Evolutionary conservation across 2,329 filamentous ascomycete genomes (phyloP).

Genomic region (Colletotrichum ledebouriae): DNA sequence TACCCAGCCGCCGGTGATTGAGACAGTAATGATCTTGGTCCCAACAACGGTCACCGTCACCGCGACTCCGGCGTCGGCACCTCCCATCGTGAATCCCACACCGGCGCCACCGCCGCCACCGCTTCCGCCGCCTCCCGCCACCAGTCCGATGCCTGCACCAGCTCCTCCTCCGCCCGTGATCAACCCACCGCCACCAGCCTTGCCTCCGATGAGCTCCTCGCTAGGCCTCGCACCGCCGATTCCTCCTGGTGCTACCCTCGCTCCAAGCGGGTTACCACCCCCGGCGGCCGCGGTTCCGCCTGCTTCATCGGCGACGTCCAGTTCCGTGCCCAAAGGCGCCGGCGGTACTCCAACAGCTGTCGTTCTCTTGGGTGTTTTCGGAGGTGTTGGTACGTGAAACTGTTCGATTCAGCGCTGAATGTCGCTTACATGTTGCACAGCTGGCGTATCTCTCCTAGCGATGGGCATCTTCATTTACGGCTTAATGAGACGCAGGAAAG

Average conservation of each 20-base stretch:
- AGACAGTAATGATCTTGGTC: slow-evolving; percentile 36
- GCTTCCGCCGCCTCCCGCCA: slow-evolving; percentile 21
- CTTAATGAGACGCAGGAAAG: slow-evolving; percentile 29
- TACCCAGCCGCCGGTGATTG: slow-evolving; percentile 13
- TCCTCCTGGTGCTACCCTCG: slow-evolving; percentile 5
- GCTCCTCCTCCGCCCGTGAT: slow-evolving; percentile 14
- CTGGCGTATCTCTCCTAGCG: slow-evolving; percentile 34
- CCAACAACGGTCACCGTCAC: slow-evolving; percentile 32
- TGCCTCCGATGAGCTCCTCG: slow-evolving; percentile 21
- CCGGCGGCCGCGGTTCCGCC: slow-evolving; percentile 3
- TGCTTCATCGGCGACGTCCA: slow-evolving; percentile 23
- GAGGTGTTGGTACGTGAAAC: slow-evolving; percentile 33
- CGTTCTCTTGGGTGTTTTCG: slow-evolving; percentile 34
- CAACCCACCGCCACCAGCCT: not conserved
- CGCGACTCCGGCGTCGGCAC: slow-evolving; percentile 7
- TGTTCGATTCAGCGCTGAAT: fast-evolving
- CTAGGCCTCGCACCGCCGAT: slow-evolving; percentile 2
- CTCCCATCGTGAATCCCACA: too few species aligned
- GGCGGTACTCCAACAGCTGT: slow-evolving; percentile 36
- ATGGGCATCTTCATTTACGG: slow-evolving; percentile 38
- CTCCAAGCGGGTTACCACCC: slow-evolving; percentile 7
- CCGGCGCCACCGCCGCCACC: not conserved
- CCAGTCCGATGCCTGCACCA: not conserved
- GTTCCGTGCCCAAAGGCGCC: slow-evolving; percentile 19
- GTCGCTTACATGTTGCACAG: not conserved